Conservation (phyloP, 768 basidiomycete species). For the Boletus rufocinnamomeus region DNA sequence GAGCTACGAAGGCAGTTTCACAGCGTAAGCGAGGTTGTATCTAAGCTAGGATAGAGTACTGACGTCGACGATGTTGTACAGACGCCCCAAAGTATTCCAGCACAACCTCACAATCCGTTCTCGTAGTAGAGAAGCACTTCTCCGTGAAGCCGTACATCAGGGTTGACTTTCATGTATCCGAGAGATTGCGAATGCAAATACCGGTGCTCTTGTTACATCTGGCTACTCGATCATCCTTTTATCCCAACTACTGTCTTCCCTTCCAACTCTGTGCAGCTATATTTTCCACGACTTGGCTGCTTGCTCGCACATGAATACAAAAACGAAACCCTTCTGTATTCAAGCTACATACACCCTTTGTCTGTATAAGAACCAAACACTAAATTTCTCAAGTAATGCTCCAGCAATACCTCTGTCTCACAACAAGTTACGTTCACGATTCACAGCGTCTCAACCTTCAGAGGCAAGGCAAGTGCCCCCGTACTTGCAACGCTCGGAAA, state of each 20-base stretch:
- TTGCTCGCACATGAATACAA: background rate
- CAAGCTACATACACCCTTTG: background rate
- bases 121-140: background rate
- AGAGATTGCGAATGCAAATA: background rate
- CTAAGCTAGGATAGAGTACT: background rate
- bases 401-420: background rate
- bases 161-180: background rate
- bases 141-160: background rate
- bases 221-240: too few relatives aligned
- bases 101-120: background rate
- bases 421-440: background rate
- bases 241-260: too few relatives aligned
- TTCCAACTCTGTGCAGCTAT: too few relatives aligned
- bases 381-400: background rate
- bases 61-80: background rate
- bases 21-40: background rate
- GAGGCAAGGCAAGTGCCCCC: background rate
- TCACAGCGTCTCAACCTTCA: conserved; percentile 1
- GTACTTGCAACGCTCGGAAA: conserved; percentile 1
- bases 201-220: too few relatives aligned
- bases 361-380: background rate
- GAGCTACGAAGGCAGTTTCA: conserved; percentile 4
- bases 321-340: background rate
- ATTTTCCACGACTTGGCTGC: background rate
- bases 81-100: conserved; percentile 2